A percentile compares a stretch with the other conserved stretches of the same genome.
Conservation (phyloP, 441 rosid species). For the Aquilaria agallochum region DNA sequence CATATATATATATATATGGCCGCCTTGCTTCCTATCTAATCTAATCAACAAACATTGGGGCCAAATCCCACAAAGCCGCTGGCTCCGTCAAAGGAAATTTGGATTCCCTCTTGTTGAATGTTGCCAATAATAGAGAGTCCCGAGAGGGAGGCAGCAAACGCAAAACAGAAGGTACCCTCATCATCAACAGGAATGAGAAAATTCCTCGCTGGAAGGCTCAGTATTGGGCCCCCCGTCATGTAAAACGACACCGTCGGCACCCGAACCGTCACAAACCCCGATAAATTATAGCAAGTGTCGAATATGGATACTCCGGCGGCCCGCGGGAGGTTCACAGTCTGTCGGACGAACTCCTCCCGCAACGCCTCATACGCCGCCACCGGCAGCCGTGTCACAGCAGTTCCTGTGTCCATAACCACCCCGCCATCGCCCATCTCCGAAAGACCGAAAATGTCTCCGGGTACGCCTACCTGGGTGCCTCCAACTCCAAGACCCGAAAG, state of each 20-base stretch:
- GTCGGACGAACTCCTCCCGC: conserved; percentile 53
- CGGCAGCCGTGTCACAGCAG: conserved; percentile 81
- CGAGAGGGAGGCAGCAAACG: conserved; percentile 65
- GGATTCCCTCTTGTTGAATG: conserved; percentile 90
- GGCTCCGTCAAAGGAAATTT: conserved; percentile 81
- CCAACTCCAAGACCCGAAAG: conserved; percentile 80
- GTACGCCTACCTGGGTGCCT: conserved; percentile 43
- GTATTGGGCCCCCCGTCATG: conserved; percentile 64
- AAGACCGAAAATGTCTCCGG: conserved; percentile 45
- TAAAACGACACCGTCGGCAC: conserved; percentile 85
- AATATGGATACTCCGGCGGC: conserved; percentile 69
- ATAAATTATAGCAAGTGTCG: conserved; percentile 71
- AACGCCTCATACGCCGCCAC: conserved; percentile 54
- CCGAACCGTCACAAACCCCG: conserved; percentile 67
- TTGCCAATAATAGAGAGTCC: conserved; percentile 86
- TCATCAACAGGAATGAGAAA: conserved; percentile 82
- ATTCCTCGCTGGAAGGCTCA: conserved; percentile 77
- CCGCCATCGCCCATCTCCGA: conserved; percentile 63
- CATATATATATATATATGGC: no score
- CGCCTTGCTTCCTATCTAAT: no score
- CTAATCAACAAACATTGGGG: conserved; percentile 50
- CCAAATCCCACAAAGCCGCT: conserved; percentile 90
- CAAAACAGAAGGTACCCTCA: conserved; percentile 77
- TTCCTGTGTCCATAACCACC: conserved; percentile 92
- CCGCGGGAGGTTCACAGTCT: conserved; percentile 67